Evolutionary conservation across 2,329 filamentous ascomycete genomes (phyloP), one percentile per base, ranked within the genome.

Genomic region (Trichoderma sp.): DNA sequence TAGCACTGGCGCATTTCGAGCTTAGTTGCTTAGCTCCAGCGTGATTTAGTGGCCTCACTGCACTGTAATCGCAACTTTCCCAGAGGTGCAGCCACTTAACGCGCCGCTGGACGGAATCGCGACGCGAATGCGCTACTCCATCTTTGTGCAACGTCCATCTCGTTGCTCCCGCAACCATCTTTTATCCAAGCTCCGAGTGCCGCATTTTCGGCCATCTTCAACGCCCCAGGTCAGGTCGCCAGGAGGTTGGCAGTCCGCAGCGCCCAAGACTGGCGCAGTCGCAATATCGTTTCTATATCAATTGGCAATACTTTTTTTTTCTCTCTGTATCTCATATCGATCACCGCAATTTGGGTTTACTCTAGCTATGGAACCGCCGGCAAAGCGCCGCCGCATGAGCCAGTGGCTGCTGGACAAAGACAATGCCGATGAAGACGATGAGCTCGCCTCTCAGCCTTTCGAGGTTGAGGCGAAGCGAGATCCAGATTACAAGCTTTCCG

Each of bases 341-440:
- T 50, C 28, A 39, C 17, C 32, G 20, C 28, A 23, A 23, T 32
- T 15, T 28, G n/a, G 11, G n/a, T 28, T 28, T 17, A 12, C 6
- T 32, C 73, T 75, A 71, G 72, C 50, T 64, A 91, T 91, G 88
- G 88, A 90, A 74, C 86, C 85, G 36, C 85, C 86, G 17, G 76
- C 82, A 63, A 94, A 94, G 80, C 86, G 89, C 78, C 84, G 86
- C 73, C 88, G 88, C 76, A 80, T 89, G n/a, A 83, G 83, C 78
- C 78, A 80, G 74, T 79, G 82, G 62, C 76, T 82, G 59, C 80
- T 74, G 28, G 65, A 68, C 64, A 63, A 73, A 30, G 79, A 76
- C 71, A 64, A 74, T 34, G 81, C 83, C 36, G 82, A 84, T 53
- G 79, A 81, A 39, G 82, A 85, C 68, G 80, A 82, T 73, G 85